A percentile compares a stretch with the other conserved stretches of the same genome.
Conservation (phyloP, 1,284 basidiomycete genomes). For the Tilletia horrida region DNA sequence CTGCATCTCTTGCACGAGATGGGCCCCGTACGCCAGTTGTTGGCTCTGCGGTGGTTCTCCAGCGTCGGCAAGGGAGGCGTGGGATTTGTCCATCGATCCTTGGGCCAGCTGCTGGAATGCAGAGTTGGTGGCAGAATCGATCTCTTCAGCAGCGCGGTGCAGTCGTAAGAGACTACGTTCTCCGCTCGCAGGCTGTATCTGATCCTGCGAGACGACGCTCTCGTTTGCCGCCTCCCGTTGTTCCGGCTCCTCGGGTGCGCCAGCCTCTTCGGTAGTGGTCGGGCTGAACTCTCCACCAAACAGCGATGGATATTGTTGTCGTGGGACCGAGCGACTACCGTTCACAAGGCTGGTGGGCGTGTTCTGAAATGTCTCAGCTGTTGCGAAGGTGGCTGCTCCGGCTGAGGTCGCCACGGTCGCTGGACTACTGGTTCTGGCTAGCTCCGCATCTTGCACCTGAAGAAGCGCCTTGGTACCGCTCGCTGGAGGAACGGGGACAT, state of each 20-base stretch:
- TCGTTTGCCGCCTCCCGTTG: neutral
- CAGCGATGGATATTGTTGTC: neutral
- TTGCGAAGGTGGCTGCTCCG: slow-evolving; percentile 4
- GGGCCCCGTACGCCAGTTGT: neutral
- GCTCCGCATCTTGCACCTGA: too few relatives aligned
- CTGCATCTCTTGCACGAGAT: slow-evolving; percentile 10
- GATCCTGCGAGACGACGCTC: neutral
- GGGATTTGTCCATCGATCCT: neutral
- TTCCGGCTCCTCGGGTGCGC: neutral
- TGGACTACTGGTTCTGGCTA: neutral
- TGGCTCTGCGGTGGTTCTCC: neutral
- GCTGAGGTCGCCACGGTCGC: neutral
- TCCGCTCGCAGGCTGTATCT: neutral
- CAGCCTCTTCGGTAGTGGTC: neutral
- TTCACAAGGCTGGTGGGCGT: neutral
- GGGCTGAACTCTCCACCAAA: neutral
- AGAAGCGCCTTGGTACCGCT: too few relatives aligned
- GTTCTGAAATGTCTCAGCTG: slow-evolving; percentile 5
- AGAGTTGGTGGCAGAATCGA: neutral
- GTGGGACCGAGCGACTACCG: neutral
- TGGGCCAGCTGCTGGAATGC: neutral
- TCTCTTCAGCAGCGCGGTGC: neutral
- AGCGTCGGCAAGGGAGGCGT: too few relatives aligned
- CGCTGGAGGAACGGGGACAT: too few relatives aligned
- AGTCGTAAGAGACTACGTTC: slow-evolving; percentile 1